Evolutionary conservation across 148 eudicot genomes (phyloP), one percentile per base, ranked within the genome.

Genomic region (Heliosperma pusillum): DNA sequence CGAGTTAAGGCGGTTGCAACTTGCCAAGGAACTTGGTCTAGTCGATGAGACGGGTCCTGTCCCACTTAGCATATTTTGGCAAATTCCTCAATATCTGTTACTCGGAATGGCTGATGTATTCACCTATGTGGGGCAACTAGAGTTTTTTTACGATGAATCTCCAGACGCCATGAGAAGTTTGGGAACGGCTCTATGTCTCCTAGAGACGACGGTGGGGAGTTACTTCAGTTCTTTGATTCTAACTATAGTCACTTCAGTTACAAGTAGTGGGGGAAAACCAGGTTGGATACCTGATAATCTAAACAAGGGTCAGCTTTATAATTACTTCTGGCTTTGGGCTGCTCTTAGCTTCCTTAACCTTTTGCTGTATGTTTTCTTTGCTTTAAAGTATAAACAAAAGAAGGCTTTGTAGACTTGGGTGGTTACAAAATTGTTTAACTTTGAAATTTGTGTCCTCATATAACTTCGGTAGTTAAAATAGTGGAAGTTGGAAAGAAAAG

Each of bases 81-180:
- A 88, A 70, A 83, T 89, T 52, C 93, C 97, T 0, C 97, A 89
- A 44, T 91, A 82, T 71, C 85, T 88, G 62, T 27, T 91, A 20
- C 79, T 91, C n/a, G 97, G 97, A 25, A 83, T 84, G 1, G 93
- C 97, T 0, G 97, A 91, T 57, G 93, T 91, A 20, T 91, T 91
- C 66, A 86, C 87, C 22, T 85, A 82, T 21, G 78, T 91, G 0
- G 93, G 97, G 11, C 89, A 89, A 65, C 69, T 91, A 27, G 97
- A 91, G 81, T 91, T 91, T 78, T 91, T 91, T 82, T 86, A 91
- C 15, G 89, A 89, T 45, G 91, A 91, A 75, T 85, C 93, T 3
- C 97, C 97, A 1, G 97, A 91, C 69, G 87, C 97, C 10, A 91
- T 87, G 97, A 76, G 97, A 26, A 91, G 91, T 70, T 21, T 91